phyloP scores from a whole-genome alignment of 139 green algal species.

The Diplosphaera chodatii region DNA sequence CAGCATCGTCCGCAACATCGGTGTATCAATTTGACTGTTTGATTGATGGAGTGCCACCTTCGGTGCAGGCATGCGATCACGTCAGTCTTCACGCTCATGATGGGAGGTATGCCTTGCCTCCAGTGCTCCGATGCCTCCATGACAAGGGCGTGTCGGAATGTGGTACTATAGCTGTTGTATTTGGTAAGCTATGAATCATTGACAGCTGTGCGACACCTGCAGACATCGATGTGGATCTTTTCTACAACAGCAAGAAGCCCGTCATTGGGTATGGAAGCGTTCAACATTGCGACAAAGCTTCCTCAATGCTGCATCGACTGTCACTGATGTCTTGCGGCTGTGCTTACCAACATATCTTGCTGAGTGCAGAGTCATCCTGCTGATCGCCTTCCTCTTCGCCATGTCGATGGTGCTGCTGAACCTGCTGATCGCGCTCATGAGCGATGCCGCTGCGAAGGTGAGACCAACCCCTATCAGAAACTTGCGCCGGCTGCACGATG shows the following conservation, averaged over 20 bases:
- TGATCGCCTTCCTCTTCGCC: conserved; percentile 22
- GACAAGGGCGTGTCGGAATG: too few relatives aligned
- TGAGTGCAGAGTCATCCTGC: background rate
- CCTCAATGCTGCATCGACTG: too few relatives aligned
- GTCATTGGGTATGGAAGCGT: background rate
- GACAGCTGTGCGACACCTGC: too few relatives aligned
- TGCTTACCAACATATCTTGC: too few relatives aligned
- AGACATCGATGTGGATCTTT: conserved; percentile 3
- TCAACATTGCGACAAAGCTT: too few relatives aligned
- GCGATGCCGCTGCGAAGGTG: conserved; percentile 27
- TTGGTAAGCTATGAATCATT: too few relatives aligned
- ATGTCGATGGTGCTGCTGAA: conserved; percentile 47
- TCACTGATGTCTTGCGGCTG: background rate
- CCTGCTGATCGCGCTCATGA: conserved; percentile 47
- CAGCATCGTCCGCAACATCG: too few relatives aligned
- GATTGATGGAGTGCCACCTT: background rate
- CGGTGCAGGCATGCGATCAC: background rate
- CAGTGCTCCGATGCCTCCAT: too few relatives aligned
- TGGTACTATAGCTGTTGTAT: too few relatives aligned
- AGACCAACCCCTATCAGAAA: background rate
- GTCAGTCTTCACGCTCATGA: conserved; percentile 9
- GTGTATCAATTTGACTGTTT: too few relatives aligned
- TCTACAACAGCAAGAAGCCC: conserved; percentile 9
- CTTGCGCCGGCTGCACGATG: too few relatives aligned
- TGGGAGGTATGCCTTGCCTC: too few relatives aligned